Evolutionary conservation across 345 rosid genomes (phyloP).

Genomic region (Hibiscus trionum): DNA sequence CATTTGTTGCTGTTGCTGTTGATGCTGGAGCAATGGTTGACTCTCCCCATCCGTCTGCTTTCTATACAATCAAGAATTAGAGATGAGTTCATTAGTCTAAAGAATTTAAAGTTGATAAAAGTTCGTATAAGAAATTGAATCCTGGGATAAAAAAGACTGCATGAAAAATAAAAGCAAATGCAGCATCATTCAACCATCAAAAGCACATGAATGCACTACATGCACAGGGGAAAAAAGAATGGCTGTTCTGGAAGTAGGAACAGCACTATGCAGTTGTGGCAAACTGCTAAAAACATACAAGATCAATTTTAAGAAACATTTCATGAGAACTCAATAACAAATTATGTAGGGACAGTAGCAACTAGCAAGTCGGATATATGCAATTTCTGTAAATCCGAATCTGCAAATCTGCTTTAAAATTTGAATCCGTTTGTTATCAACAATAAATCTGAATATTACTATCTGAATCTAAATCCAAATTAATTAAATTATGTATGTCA

Average conservation of each 20-base stretch:
- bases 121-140: background rate
- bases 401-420: no score
- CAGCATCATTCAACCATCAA: background rate
- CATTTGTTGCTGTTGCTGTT: background rate
- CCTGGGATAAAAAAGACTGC: background rate
- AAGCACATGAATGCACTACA: background rate
- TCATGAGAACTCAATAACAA: background rate
- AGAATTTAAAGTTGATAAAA: background rate
- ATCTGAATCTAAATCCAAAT: no score
- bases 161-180: background rate
- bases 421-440: no score
- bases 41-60: background rate
- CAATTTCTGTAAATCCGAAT: no score
- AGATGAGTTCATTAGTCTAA: background rate
- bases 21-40: background rate
- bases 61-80: background rate
- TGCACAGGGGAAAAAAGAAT: background rate
- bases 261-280: background rate
- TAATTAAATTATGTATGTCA: no score
- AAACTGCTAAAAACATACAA: background rate
- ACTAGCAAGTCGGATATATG: no score
- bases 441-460: no score
- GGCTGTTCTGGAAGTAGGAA: background rate
- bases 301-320: background rate
- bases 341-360: background rate